These are phyloP conservation scores for Lablab purpureus DNA, from an alignment of 306 rosid species.

Conservation along the genomic window DNA sequence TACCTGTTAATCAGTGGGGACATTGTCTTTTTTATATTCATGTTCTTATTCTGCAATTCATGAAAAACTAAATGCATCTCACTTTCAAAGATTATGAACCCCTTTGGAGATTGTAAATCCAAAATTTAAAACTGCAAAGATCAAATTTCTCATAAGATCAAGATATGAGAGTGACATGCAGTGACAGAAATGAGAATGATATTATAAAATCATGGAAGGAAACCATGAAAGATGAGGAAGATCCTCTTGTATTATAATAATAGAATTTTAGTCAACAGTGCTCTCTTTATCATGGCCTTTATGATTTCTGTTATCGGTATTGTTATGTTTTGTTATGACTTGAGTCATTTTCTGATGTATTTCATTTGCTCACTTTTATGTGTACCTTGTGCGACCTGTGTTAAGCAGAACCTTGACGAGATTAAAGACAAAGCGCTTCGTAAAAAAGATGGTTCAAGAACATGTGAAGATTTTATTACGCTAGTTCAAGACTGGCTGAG, in stretches of 20 bases:
- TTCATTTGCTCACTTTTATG: conserved; percentile 32
- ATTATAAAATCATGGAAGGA: conserved; percentile 5
- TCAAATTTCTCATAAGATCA: conserved; percentile 2
- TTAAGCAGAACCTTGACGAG: conserved; percentile 75
- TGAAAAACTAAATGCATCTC: background rate
- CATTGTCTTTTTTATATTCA: background rate
- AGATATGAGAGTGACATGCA: conserved; percentile 8
- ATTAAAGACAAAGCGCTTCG: conserved; percentile 68
- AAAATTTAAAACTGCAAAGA: background rate
- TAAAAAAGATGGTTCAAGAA: conserved; percentile 63
- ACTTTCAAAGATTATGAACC: conserved; percentile 4
- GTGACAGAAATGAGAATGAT: background rate
- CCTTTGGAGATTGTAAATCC: background rate
- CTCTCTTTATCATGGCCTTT: no score
- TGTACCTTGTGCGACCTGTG: conserved; percentile 36
- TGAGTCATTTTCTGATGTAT: conserved; percentile 28
- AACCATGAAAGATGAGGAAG: conserved; percentile 16
- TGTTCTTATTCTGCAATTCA: background rate
- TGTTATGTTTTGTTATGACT: background rate
- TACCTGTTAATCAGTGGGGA: background rate
- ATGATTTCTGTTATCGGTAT: background rate
- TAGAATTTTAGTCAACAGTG: background rate
- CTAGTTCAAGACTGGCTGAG: conserved; percentile 71
- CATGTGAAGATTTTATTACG: conserved; percentile 80
- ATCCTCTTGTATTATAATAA: background rate